Percentiles rank a stretch among this genome's conserved stretches.
These are phyloP conservation scores for Plenodomus lindquistii DNA, from an alignment of 2,329 filamentous ascomycete species.

Conservation along the genomic window DNA sequence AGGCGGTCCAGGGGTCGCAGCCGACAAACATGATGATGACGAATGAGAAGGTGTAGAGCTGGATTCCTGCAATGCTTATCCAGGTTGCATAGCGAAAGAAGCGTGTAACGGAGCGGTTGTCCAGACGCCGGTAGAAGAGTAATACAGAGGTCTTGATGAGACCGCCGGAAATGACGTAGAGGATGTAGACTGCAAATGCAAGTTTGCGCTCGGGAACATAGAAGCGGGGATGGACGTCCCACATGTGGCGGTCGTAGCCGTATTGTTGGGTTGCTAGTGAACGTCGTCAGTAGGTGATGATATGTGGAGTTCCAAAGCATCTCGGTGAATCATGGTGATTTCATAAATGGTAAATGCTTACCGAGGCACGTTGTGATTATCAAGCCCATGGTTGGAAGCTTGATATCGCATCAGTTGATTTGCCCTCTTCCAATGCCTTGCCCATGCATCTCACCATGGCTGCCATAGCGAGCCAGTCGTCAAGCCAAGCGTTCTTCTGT, in stretches of 20 bases:
- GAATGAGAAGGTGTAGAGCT: slow-evolving; percentile 17
- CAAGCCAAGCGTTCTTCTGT: no score
- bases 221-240: slow-evolving; percentile 12
- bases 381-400: no score
- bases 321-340: no score
- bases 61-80: slow-evolving; percentile 17
- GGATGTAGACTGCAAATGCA: slow-evolving; percentile 16
- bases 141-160: slow-evolving; percentile 31
- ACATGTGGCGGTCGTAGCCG: slow-evolving; percentile 18
- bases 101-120: slow-evolving; percentile 10
- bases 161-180: slow-evolving; percentile 16
- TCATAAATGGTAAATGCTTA: no score
- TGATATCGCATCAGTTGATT: no score
- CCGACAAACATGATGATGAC: slow-evolving; percentile 9
- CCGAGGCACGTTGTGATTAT: no score
- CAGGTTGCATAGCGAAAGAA: slow-evolving; percentile 15
- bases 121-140: slow-evolving; percentile 25
- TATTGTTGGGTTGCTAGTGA: no score
- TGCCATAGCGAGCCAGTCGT: no score
- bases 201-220: slow-evolving; percentile 14
- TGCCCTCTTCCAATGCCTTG: no score
- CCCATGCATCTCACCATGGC: no score
- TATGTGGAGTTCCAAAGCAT: no score
- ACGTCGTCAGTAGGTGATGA: no score
- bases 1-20: slow-evolving; percentile 17